A percentile compares a stretch with the other conserved stretches of the same genome.
Evolutionary conservation across 768 basidiomycete species (phyloP).

Genomic region (Pulveroboletus frians): DNA sequence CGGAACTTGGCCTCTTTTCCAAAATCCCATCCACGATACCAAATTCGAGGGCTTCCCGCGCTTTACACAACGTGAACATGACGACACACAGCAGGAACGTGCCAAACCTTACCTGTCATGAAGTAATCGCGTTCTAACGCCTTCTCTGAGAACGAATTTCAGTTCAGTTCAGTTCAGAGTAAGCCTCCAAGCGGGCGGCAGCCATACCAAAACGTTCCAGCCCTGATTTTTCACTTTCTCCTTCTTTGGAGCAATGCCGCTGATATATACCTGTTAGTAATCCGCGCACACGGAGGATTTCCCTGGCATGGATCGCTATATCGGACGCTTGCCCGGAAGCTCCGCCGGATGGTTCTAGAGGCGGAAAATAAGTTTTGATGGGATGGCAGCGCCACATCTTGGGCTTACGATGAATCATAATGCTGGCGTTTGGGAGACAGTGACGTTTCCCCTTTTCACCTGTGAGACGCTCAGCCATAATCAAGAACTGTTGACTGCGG

Average conservation of each 20-base stretch:
- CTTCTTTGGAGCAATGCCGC: conserved; percentile 67
- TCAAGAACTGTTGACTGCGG: conserved; percentile 5
- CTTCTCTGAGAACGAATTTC: conserved; percentile 48
- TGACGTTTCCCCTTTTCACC: conserved; percentile 88
- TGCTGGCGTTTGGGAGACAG: conserved; percentile 87
- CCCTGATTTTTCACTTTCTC: conserved; percentile 60
- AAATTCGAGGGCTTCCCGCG: conserved; percentile 84
- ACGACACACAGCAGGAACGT: conserved; percentile 13
- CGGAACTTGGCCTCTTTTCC: conserved; percentile 63
- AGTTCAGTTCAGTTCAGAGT: conserved; percentile 11
- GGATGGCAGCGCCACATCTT: not conserved
- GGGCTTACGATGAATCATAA: conserved; percentile 94
- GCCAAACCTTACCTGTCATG: conserved; percentile 64
- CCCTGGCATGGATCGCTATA: conserved; percentile 95
- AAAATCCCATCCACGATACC: conserved; percentile 92
- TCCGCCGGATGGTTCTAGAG: conserved; percentile 89
- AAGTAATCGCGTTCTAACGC: conserved; percentile 95
- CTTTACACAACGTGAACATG: conserved; percentile 36
- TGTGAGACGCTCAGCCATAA: conserved; percentile 19
- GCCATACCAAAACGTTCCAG: conserved; percentile 72
- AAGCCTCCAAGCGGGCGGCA: conserved; percentile 18
- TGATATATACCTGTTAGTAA: conserved; percentile 86
- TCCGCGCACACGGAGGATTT: conserved; percentile 86
- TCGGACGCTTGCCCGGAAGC: conserved; percentile 94
- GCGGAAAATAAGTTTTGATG: conserved; percentile 8